Evolutionary conservation across 768 basidiomycete genomes (phyloP).

Genomic region (Calvatia gigantea): DNA sequence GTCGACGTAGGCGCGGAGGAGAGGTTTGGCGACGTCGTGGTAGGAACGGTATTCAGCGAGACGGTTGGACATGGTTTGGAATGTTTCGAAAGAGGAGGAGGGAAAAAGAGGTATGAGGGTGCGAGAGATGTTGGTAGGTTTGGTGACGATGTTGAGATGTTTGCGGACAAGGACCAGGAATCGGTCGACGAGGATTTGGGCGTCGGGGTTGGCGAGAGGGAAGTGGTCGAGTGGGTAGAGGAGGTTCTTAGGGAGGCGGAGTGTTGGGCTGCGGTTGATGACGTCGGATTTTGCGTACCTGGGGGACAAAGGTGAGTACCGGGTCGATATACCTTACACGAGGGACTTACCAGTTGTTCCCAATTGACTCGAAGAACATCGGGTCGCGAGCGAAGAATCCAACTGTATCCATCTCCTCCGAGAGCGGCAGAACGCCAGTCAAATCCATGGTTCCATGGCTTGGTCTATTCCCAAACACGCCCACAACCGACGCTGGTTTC

Average conservation of each 20-base stretch:
- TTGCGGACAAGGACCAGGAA: slow-evolving; percentile 24
- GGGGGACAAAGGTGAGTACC: background rate
- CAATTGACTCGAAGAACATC: slow-evolving; percentile 25
- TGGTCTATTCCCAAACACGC: slow-evolving; percentile 34
- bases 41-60: slow-evolving; percentile 35
- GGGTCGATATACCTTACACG: background rate
- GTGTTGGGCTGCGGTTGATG: slow-evolving; percentile 18
- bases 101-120: slow-evolving; percentile 27
- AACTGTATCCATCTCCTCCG: slow-evolving; percentile 37
- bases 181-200: slow-evolving; percentile 27
- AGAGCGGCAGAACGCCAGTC: slow-evolving; percentile 30
- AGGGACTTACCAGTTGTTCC: slow-evolving; percentile 24
- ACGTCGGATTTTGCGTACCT: slow-evolving; percentile 32
- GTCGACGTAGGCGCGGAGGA: slow-evolving; percentile 20
- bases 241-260: slow-evolving; percentile 27
- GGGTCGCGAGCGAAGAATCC: slow-evolving; percentile 35
- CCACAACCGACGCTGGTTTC: slow-evolving; percentile 36
- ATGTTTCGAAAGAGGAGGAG: slow-evolving; percentile 23
- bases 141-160: slow-evolving; percentile 23
- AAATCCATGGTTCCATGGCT: slow-evolving; percentile 29
- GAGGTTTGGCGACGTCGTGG: slow-evolving; percentile 29
- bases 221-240: slow-evolving; percentile 34
- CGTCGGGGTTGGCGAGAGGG: slow-evolving; percentile 26
- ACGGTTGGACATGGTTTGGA: slow-evolving; percentile 27
- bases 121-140: slow-evolving; percentile 26